Evolutionary conservation across 805 yeast species (phyloP), one percentile per base, ranked within the genome.

Genomic region (Saccharomycopsis sp.): DNA sequence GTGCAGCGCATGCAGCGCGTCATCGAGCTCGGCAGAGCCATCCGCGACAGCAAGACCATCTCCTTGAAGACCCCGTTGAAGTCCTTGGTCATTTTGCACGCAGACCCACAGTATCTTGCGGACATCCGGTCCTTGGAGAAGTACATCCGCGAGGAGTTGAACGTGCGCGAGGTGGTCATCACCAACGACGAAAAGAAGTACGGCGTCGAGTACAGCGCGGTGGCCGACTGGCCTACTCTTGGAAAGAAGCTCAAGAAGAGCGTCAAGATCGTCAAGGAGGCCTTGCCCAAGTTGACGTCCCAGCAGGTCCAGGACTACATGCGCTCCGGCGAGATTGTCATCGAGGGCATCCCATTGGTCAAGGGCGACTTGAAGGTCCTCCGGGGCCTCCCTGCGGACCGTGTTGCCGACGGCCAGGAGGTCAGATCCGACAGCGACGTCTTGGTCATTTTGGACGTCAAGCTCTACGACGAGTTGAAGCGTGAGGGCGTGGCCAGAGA

Each of bases 191-290:
- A 94, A 76, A 84, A 79, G 65, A 84, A 86, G 69, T 92, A 91
- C 70, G 94, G 91, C 67, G 98, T 94, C 61, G 88, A 86, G 70
- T 92, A 91, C 78, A 83, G 81, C 63, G 97, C 92, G 50, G 95
- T 89, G 72, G 99, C 99, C 53, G 99, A 94, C 77, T 94, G 99
- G 99, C 97, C 98, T 16, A 89, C 91, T 20, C 80, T 94, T 65
- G 99, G 99, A 76, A 94, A 92, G 80, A 94, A 94, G 75, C 82
- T 94, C 73, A 92, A 91, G 83, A 84, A 85, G 70, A 98, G 91
- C 67, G 95, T 89, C 61, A 90, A 88, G 76, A 85, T 83, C 72
- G 99, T 94, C 61, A 95, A 92, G 80, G 96, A 85, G 68, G 98
- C 95, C 16, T 80, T 94, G 65, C 98, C 97, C 63, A 69, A 68